Evolutionary conservation across 2,329 filamentous ascomycete species (phyloP).

Genomic region (Trichoderma arundinaceum): DNA sequence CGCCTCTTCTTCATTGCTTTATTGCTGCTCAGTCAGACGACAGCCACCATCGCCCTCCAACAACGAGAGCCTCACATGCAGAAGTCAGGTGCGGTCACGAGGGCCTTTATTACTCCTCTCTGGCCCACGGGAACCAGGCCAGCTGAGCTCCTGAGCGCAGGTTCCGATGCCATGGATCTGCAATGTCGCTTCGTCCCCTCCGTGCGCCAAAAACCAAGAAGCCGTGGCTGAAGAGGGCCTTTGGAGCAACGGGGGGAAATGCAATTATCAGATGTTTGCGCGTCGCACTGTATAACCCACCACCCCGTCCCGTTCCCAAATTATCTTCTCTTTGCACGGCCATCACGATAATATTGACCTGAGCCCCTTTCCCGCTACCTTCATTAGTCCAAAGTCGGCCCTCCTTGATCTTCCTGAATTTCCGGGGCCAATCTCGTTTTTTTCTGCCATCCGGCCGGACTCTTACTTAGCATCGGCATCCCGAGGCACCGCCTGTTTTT

Average conservation of each 20-base stretch:
- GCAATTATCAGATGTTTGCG: slow-evolving; percentile 23
- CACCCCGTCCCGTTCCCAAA: background rate
- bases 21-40: slow-evolving; percentile 27
- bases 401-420: slow-evolving; percentile 24
- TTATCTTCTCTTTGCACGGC: background rate
- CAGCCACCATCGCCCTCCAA: slow-evolving; percentile 7
- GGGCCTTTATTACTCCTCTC: background rate
- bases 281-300: slow-evolving; percentile 15
- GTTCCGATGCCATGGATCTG: slow-evolving; percentile 4
- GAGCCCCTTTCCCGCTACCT: slow-evolving; percentile 16
- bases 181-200: slow-evolving; percentile 4
- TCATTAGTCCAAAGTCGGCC: slow-evolving; percentile 2
- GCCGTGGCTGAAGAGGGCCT: background rate
- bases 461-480: slow-evolving; percentile 2
- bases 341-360: slow-evolving; percentile 8
- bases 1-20: background rate
- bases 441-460: background rate
- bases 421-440: slow-evolving; percentile 26
- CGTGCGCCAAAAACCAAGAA: background rate
- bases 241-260: background rate
- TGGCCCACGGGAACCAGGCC: slow-evolving; percentile 15
- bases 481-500: slow-evolving; percentile 18
- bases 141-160: slow-evolving; percentile 17
- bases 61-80: slow-evolving; percentile 17
- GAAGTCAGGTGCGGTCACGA: slow-evolving; percentile 15